Percentiles rank a stretch among this genome's conserved stretches.
These are phyloP conservation scores for Corinectria fuckeliana DNA, from an alignment of 2,329 filamentous ascomycete species.

Conservation along the genomic window DNA sequence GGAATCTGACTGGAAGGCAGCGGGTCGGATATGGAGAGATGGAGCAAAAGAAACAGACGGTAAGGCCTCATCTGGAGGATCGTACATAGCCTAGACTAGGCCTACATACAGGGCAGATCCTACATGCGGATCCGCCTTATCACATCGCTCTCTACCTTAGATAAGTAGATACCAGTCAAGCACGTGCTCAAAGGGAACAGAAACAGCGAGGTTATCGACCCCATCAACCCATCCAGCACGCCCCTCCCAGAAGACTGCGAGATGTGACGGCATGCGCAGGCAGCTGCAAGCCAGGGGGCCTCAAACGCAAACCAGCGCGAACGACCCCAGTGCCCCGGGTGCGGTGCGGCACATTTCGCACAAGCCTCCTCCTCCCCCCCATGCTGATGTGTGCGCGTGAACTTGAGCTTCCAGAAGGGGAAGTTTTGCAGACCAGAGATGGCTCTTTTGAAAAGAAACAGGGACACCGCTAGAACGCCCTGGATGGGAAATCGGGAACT, in stretches of 20 bases:
- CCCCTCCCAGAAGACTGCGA: neutral
- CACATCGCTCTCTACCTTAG: neutral
- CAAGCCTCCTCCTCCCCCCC: neutral
- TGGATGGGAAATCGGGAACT: neutral
- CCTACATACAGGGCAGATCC: conserved; percentile 10
- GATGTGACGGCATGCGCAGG: neutral
- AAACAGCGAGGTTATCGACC: conserved; percentile 17
- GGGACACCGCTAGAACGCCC: neutral
- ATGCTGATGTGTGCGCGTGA: conserved; percentile 1
- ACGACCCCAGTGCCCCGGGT: neutral
- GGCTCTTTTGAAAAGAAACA: conserved; percentile 2
- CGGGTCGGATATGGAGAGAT: no score
- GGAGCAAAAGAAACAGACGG: conserved; percentile 9
- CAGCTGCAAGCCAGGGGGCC: neutral
- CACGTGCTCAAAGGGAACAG: neutral
- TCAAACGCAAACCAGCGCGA: neutral
- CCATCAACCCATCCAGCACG: neutral
- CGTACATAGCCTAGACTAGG: conserved; percentile 8
- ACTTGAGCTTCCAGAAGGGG: conserved; percentile 13
- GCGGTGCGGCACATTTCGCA: neutral
- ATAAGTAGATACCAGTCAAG: neutral
- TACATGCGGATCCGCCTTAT: conserved; percentile 22
- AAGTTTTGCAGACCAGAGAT: conserved; percentile 1
- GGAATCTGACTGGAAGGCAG: no score
- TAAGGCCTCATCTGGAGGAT: conserved; percentile 9